Evolutionary conservation across 768 basidiomycete genomes (phyloP).

Genomic region (Podaxis sp.): DNA sequence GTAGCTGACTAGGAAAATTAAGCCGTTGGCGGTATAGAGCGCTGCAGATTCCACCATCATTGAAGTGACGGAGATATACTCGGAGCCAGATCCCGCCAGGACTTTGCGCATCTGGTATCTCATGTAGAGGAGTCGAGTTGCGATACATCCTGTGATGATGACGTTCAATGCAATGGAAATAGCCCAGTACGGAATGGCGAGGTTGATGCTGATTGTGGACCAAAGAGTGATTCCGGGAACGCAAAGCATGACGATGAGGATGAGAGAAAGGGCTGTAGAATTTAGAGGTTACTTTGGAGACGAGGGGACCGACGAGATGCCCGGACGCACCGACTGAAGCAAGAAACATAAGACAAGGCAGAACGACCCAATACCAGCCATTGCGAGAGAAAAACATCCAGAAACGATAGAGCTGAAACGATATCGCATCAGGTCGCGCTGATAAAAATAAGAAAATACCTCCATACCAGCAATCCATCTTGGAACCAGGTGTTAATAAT

Average conservation of each 20-base stretch:
- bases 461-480: conserved; percentile 20
- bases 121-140: conserved; percentile 32
- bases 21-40: conserved; percentile 31
- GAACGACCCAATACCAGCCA: neutral
- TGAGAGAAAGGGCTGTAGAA: conserved; percentile 12
- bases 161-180: conserved; percentile 37
- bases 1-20: conserved; percentile 35
- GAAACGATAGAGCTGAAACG: conserved; percentile 17
- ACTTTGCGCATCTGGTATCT: conserved; percentile 21
- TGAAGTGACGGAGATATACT: conserved; percentile 33
- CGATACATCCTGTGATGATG: conserved; percentile 35
- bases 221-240: conserved; percentile 16
- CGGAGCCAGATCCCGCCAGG: conserved; percentile 25
- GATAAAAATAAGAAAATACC: neutral
- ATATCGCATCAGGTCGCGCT: neutral
- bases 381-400: conserved; percentile 15
- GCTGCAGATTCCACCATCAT: conserved; percentile 40
- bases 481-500: conserved; percentile 23
- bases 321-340: conserved; percentile 16
- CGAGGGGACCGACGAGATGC: neutral
- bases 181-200: conserved; percentile 36
- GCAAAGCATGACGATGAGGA: conserved; percentile 13
- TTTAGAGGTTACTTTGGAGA: neutral
- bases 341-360: conserved; percentile 16
- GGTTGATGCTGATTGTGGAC: conserved; percentile 23